Base-by-base conservation (phyloP, 2,329 filamentous ascomycete genomes). In the Colletotrichum sp. region DNA sequence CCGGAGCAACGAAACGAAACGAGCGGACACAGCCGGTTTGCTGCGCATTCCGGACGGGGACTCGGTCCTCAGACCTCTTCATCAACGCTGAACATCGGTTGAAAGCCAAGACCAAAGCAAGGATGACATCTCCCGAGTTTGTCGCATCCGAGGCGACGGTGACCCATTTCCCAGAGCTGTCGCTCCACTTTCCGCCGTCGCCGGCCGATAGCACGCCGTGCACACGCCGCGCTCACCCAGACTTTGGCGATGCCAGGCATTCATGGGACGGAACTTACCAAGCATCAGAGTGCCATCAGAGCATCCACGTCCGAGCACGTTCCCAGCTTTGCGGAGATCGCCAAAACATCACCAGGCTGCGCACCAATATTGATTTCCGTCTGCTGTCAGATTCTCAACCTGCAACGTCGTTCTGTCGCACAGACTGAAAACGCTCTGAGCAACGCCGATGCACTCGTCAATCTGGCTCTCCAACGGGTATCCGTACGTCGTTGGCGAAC, bases 1-100 rank as follows among this genome's bases (percentile, higher is more conserved):
- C 30, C 63, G 69, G 69, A 72, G 63, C 57, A 43, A 72, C 52
- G 72, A 75, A 75, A 75, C 72, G 72, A 75, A 75, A 75, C 72
- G 72, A 72, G 69, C 72, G 69, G 63, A n/a, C 72, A 64, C 24
- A 13, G 63, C 57, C 63, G 69, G 39, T 64, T 67, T 71, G 52
- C 48, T 55, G 69, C 69, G 60, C 69, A 64, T 75, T 75, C 39
- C 69, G 43, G 30, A 59, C 63, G 52, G 69, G 55, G 63, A 52
- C 69, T 61, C 63, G 30, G 69, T 61, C 34, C 73, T 72, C 55
- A 64, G 69, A 68, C 73, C 69, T 74, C 72, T 75, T 63, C 59
- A 73, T 61, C 48, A 73, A 71, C n/a, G 43, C 43, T 52, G 43
- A 52, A 52, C 39, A 59, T 69, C 52, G 48, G 72, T 67, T 70